These are phyloP conservation scores for Suillus subluteus DNA, from an alignment of 768 basidiomycete genomes.

Conservation along the genomic window DNA sequence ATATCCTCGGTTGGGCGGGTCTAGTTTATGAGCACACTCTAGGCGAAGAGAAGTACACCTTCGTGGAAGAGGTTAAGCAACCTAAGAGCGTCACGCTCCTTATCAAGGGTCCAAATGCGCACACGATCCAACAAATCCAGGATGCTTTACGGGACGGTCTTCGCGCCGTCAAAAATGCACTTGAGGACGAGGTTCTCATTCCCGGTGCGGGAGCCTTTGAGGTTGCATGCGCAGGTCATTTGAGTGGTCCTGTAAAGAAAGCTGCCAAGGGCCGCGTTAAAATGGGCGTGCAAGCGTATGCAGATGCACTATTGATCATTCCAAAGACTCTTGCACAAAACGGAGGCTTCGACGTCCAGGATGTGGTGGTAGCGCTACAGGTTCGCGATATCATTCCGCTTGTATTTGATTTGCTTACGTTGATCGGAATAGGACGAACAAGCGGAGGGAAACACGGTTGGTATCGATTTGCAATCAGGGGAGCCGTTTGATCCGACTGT, in stretches of 20 bases:
- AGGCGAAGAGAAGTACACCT: conserved; percentile 98
- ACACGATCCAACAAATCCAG: conserved; percentile 95
- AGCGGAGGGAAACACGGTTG: conserved; percentile 91
- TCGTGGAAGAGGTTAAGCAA: conserved; percentile 94
- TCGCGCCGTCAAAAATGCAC: conserved; percentile 93
- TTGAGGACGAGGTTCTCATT: conserved; percentile 87
- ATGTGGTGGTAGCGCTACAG: conserved; percentile 89
- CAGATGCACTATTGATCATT: conserved; percentile 91
- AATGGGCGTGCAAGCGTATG: conserved; percentile 97
- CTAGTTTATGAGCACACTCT: conserved; percentile 99
- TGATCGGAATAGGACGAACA: conserved; percentile 73
- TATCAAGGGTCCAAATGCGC: conserved; percentile 96
- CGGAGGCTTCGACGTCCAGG: conserved; percentile 97
- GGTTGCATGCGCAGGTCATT: conserved; percentile 85
- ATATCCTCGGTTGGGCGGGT: conserved; percentile 94
- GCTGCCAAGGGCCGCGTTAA: conserved; percentile 91
- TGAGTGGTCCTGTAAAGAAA: conserved; percentile 80
- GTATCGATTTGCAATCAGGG: conserved; percentile 89
- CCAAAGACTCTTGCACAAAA: conserved; percentile 97
- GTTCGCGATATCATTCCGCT: conserved; percentile 40
- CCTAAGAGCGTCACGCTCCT: conserved; percentile 95
- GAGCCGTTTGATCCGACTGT: conserved; percentile 96
- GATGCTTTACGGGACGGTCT: conserved; percentile 98
- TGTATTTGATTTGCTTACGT: conserved; percentile 20
- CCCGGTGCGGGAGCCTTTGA: conserved; percentile 99